These are phyloP conservation scores for Euphrasia confusa DNA, from an alignment of 257 asterid genomes.

Conservation along the genomic window DNA sequence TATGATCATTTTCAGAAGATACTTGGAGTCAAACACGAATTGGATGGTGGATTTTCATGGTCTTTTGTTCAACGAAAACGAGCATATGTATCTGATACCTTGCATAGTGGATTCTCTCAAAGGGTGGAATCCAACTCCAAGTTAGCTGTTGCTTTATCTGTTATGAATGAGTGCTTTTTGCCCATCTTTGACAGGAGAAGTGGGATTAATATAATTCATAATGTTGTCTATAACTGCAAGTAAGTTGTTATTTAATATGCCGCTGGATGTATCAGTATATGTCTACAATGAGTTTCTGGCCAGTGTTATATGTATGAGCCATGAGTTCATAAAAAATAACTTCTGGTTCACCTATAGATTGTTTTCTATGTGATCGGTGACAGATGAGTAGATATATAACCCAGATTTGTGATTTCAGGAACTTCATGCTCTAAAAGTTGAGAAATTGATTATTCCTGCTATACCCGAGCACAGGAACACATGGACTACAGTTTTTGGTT, in stretches of 20 bases:
- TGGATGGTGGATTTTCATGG: slow-evolving; percentile 84
- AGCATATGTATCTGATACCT: slow-evolving; percentile 57
- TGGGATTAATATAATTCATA: slow-evolving; percentile 70
- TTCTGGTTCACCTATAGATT: background rate
- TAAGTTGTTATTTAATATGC: slow-evolving; percentile 39
- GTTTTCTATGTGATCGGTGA: slow-evolving; percentile 3
- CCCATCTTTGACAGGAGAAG: slow-evolving; percentile 84
- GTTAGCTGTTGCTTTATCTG: slow-evolving; percentile 68
- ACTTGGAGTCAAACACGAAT: slow-evolving; percentile 79
- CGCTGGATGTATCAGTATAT: slow-evolving; percentile 1
- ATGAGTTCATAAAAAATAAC: slow-evolving; percentile 9
- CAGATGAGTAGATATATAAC: slow-evolving; percentile 6
- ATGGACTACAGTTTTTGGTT: slow-evolving; percentile 72
- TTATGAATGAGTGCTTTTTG: slow-evolving; percentile 87
- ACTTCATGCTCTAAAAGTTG: slow-evolving; percentile 58
- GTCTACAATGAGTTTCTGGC: slow-evolving; percentile 8
- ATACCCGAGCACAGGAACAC: slow-evolving; percentile 79
- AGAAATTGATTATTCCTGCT: slow-evolving; percentile 82
- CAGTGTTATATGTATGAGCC: slow-evolving; percentile 1
- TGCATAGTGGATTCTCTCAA: slow-evolving; percentile 59
- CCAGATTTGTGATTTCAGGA: slow-evolving; percentile 41
- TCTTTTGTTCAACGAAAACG: slow-evolving; percentile 71
- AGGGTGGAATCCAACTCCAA: slow-evolving; percentile 88
- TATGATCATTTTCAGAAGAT: slow-evolving; percentile 71
- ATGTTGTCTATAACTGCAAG: slow-evolving; percentile 80